These are phyloP conservation scores for Rosa chinensis DNA, from an alignment of 306 rosid species.

Conservation along the genomic window DNA sequence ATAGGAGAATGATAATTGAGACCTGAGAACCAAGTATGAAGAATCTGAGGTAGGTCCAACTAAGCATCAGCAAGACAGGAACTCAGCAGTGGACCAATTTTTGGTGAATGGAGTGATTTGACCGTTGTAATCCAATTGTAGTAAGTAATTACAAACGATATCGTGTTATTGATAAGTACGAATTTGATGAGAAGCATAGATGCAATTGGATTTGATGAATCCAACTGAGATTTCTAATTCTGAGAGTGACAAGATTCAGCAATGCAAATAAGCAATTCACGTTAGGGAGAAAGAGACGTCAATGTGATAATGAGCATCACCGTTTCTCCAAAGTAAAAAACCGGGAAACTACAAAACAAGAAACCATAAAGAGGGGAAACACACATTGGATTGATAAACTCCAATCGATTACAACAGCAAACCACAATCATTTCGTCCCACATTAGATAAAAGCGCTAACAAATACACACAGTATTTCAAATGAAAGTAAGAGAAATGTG, in stretches of 20 bases:
- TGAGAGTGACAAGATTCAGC: neutral
- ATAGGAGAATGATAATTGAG: neutral
- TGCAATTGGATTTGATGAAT: neutral
- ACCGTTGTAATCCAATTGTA: neutral
- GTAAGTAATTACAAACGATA: neutral
- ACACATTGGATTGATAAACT: neutral
- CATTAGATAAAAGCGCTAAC: neutral
- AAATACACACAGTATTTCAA: neutral
- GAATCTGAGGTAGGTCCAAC: constrained; percentile 11
- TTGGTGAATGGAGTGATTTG: neutral
- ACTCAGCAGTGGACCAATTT: neutral
- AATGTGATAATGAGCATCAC: neutral
- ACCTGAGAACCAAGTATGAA: neutral
- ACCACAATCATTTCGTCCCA: neutral
- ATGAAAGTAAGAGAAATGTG: constrained; percentile 2
- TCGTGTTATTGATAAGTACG: neutral
- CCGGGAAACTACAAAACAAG: neutral
- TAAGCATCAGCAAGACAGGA: neutral
- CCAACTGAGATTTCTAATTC: neutral
- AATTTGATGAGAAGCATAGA: neutral
- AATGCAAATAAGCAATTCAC: neutral
- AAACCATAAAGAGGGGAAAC: neutral
- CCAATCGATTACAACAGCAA: constrained; percentile 1
- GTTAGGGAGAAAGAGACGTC: neutral
- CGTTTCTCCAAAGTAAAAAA: too few relatives aligned